Conservation (phyloP, 192 early-diverging fungal genomes). For the Podila epigama region DNA sequence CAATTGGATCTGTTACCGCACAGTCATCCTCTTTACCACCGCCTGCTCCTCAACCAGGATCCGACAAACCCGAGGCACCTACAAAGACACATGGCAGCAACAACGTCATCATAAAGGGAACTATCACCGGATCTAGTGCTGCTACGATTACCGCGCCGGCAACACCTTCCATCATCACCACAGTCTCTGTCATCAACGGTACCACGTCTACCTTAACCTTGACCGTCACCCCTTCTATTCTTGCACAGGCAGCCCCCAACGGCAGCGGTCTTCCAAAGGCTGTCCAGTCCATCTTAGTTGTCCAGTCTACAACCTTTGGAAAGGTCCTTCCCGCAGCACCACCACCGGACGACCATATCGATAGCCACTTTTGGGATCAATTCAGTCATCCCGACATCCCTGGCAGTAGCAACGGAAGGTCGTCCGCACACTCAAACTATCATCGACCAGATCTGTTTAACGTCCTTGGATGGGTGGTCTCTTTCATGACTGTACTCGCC, state of each 20-base stretch:
- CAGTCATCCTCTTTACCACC: background rate
- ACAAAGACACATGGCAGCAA: slow-evolving; percentile 7
- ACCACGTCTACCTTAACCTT: slow-evolving; percentile 14
- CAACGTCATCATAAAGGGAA: background rate
- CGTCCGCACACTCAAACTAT: background rate
- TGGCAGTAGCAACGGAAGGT: background rate
- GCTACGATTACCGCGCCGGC: background rate
- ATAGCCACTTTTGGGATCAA: slow-evolving; percentile 40
- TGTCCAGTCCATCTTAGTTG: slow-evolving; percentile 21
- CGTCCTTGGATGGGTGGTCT: background rate
- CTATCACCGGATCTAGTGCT: background rate
- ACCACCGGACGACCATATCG: slow-evolving; percentile 17
- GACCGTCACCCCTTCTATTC: background rate
- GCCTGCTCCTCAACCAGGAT: background rate
- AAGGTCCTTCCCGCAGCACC: slow-evolving; percentile 37
- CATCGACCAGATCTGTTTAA: no score
- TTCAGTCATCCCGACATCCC: slow-evolving; percentile 1
- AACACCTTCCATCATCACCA: slow-evolving; percentile 6
- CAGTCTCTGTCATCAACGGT: slow-evolving; percentile 35
- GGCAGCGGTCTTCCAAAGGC: slow-evolving; percentile 21
- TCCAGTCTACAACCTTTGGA: slow-evolving; percentile 23
- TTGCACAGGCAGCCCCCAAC: background rate
- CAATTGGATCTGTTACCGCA: background rate
- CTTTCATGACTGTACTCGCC: no score
- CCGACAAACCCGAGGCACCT: background rate